Conservation (phyloP, 306 rosid species). For the Trifolium fragiferum region DNA sequence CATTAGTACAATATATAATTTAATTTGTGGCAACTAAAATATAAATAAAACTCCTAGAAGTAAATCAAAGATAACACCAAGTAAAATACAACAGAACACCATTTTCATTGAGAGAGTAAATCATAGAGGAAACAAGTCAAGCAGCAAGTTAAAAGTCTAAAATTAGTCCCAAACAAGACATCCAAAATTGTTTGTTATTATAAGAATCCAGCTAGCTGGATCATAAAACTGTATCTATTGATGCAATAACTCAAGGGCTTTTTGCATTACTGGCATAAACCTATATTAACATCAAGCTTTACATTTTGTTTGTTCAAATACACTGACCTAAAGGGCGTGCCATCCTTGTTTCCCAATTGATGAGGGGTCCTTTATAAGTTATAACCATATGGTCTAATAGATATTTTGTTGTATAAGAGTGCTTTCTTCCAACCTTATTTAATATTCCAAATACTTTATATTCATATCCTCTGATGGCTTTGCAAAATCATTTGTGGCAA, state of each 20-base stretch:
- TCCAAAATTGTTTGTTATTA: too few species aligned
- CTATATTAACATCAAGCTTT: constrained; percentile 63
- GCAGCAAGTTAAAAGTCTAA: too few species aligned
- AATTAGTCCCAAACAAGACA: too few species aligned
- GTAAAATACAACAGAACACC: too few species aligned
- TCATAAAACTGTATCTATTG: too few species aligned
- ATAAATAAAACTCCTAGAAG: too few species aligned
- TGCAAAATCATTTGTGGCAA: constrained; percentile 60
- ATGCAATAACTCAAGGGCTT: constrained; percentile 67
- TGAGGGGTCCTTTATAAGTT: constrained; percentile 63
- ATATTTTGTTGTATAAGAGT: constrained; percentile 68
- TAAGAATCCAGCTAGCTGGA: too few species aligned
- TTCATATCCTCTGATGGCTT: constrained; percentile 72
- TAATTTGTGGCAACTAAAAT: too few species aligned
- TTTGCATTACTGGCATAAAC: constrained; percentile 69
- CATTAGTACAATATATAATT: too few species aligned
- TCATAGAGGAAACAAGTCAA: too few species aligned
- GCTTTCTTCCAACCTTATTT: constrained; percentile 71
- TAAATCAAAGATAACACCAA: too few species aligned
- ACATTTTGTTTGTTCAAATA: constrained; percentile 79
- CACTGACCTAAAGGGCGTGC: constrained; percentile 56
- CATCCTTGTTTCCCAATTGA: constrained; percentile 59
- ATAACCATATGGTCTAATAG: constrained; percentile 59
- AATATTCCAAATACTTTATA: constrained; percentile 75
- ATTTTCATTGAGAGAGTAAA: too few species aligned